Evolutionary conservation across 129 eudicot genomes (phyloP).

Genomic region (Artemisia tridentata): DNA sequence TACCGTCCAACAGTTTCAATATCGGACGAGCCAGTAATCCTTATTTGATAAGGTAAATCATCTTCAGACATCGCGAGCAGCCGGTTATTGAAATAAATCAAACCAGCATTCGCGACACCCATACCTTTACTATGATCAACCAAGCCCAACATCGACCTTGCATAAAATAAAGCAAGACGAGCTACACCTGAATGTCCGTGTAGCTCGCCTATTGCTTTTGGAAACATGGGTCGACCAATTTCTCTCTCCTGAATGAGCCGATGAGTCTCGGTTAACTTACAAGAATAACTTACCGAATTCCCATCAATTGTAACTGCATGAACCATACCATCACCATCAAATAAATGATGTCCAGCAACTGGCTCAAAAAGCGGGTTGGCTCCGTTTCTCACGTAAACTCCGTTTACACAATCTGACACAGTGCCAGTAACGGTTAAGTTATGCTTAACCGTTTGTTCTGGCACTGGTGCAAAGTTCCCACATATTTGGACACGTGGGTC

Average conservation of each 20-base stretch:
- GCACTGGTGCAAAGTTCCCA: constrained; percentile 67
- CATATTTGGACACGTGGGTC: constrained; percentile 55
- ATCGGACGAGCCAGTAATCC: constrained; percentile 39
- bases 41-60: constrained; percentile 50
- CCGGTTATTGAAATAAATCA: constrained; percentile 49
- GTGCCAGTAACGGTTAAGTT: constrained; percentile 34
- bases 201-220: constrained; percentile 62
- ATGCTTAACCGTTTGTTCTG: constrained; percentile 44
- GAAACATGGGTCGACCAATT: constrained; percentile 52
- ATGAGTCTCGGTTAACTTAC: constrained; percentile 48
- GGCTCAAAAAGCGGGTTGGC: constrained; percentile 61
- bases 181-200: constrained; percentile 60
- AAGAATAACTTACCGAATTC: constrained; percentile 48
- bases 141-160: constrained; percentile 48
- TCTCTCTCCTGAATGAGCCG: constrained; percentile 44
- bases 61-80: constrained; percentile 63
- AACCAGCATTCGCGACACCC: constrained; percentile 64
- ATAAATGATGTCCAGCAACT: constrained; percentile 51
- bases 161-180: constrained; percentile 43
- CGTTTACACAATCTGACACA: constrained; percentile 40
- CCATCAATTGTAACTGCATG: constrained; percentile 44
- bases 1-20: constrained; percentile 47
- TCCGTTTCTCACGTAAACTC: constrained; percentile 56
- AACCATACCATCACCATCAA: constrained; percentile 71
- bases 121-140: constrained; percentile 50